These are phyloP conservation scores for Gossypium ekmanianum DNA, from an alignment of 345 rosid species.

Conservation along the genomic window DNA sequence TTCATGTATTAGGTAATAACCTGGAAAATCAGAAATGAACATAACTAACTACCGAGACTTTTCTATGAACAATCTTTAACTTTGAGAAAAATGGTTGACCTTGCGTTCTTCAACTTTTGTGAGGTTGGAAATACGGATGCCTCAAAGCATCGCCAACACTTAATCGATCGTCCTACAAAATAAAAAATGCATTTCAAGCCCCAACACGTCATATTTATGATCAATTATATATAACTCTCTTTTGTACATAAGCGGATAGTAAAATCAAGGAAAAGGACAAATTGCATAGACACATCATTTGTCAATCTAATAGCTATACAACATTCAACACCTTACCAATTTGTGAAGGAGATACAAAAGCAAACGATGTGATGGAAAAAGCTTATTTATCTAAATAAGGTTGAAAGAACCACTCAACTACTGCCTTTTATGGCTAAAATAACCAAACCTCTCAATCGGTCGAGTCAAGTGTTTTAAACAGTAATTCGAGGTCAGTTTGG, in stretches of 20 bases:
- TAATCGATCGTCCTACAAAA: slow-evolving; percentile 60
- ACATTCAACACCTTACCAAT: neutral
- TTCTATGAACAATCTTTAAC: neutral
- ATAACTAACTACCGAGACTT: neutral
- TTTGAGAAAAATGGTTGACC: slow-evolving; percentile 9
- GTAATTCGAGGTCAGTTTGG: neutral
- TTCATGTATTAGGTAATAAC: neutral
- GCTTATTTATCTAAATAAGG: neutral
- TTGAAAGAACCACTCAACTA: neutral
- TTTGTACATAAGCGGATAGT: slow-evolving; percentile 3
- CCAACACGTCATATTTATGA: neutral
- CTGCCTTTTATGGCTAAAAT: neutral
- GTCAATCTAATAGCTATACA: neutral
- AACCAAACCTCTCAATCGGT: neutral
- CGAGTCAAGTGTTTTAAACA: neutral
- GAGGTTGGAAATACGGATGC: slow-evolving; percentile 79
- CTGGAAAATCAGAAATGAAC: neutral
- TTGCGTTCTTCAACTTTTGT: neutral
- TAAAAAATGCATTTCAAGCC: neutral
- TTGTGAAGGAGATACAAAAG: neutral
- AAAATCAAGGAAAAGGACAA: neutral
- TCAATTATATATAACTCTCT: neutral
- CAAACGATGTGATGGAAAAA: neutral
- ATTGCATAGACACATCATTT: neutral
- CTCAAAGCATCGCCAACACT: slow-evolving; percentile 66